A percentile compares a stretch with the other conserved stretches of the same genome.
Conservation (phyloP, 805 yeast genomes). For the Candida silvicultrix region DNA sequence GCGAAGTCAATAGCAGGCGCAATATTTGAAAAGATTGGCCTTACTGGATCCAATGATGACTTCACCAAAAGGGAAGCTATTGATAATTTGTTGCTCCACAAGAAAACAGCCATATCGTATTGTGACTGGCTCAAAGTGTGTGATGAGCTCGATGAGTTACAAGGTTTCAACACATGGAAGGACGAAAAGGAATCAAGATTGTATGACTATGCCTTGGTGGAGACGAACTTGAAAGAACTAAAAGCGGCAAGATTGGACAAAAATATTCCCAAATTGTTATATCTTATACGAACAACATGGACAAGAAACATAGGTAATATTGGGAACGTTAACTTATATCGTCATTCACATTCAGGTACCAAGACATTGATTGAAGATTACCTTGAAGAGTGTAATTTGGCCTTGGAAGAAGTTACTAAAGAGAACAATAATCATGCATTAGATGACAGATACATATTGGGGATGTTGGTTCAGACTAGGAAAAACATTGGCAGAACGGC, state of each 20-base stretch:
- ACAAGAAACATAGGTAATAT: conserved; percentile 80
- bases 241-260: conserved; percentile 47
- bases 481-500: conserved; percentile 94
- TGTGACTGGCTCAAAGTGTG: conserved; percentile 66
- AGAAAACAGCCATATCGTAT: conserved; percentile 43
- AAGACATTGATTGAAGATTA: conserved; percentile 79
- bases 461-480: conserved; percentile 79
- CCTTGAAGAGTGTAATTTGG: conserved; percentile 65
- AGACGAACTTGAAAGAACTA: conserved; percentile 46
- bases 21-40: conserved; percentile 4
- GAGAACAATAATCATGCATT: conserved; percentile 25
- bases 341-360: conserved; percentile 81
- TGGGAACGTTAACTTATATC: conserved; percentile 72
- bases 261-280: conserved; percentile 58
- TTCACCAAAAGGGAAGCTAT: conserved; percentile 29
- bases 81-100: conserved; percentile 34
- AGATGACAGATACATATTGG: conserved; percentile 66
- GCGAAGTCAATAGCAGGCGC: not conserved
- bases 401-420: conserved; percentile 24
- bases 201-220: conserved; percentile 67
- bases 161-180: conserved; percentile 73
- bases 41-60: not conserved
- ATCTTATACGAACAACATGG: conserved; percentile 80
- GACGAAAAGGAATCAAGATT: conserved; percentile 47
- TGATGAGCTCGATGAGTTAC: conserved; percentile 53